Evolutionary conservation across 2,329 filamentous ascomycete genomes (phyloP).

Genomic region (Neofusicoccum umdonicola): DNA sequence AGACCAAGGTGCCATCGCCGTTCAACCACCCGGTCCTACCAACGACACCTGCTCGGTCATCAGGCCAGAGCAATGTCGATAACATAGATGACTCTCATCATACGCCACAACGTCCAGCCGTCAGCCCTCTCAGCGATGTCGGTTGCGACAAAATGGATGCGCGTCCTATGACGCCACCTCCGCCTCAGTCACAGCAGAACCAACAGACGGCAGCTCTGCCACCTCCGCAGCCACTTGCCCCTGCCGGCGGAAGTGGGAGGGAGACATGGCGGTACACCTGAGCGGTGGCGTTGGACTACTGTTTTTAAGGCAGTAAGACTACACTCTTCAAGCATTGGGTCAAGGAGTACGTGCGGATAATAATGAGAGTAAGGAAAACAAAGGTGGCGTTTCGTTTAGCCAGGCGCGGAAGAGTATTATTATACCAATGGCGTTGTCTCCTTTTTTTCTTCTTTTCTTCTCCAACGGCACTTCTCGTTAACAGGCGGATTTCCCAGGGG

Average conservation of each 20-base stretch:
- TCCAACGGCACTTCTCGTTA: neutral
- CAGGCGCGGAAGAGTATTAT: neutral
- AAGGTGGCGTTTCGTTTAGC: neutral
- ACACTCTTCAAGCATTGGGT: too few species aligned
- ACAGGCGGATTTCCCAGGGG: too few species aligned
- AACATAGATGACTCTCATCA: conserved; percentile 28
- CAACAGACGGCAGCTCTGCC: neutral
- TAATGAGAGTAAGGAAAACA: too few species aligned
- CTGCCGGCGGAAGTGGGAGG: conserved; percentile 3
- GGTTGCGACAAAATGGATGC: neutral
- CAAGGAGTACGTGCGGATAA: too few species aligned
- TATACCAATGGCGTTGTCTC: neutral
- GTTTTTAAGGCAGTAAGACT: neutral
- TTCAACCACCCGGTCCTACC: neutral
- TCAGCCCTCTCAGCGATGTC: conserved; percentile 19
- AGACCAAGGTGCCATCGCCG: conserved; percentile 9
- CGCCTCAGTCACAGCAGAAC: neutral
- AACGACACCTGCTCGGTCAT: conserved; percentile 2
- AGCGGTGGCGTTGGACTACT: neutral
- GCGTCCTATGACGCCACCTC: neutral
- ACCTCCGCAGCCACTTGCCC: neutral
- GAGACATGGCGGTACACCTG: conserved; percentile 20
- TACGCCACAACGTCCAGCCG: conserved; percentile 16
- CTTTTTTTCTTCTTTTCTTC: neutral
- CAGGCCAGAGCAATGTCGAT: conserved; percentile 29